Percentiles rank a stretch among this genome's conserved stretches.
Conservation (phyloP, 2,329 filamentous ascomycete species). For the Fusarium sp. region DNA sequence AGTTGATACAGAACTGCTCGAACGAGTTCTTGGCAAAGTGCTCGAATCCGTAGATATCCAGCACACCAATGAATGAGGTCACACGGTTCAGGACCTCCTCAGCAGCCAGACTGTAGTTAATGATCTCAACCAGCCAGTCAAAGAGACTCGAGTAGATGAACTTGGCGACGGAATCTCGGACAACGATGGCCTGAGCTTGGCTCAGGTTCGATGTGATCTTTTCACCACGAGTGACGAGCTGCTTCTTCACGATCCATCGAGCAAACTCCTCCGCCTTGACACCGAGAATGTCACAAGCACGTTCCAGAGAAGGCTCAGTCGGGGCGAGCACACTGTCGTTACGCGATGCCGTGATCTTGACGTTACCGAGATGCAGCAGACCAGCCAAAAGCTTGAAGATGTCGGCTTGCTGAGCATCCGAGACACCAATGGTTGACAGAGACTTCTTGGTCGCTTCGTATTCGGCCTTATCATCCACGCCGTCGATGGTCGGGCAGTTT, state of each 20-base stretch:
- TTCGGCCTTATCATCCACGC: slow-evolving; percentile 94
- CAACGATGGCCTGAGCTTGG: slow-evolving; percentile 92
- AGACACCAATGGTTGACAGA: slow-evolving; percentile 87
- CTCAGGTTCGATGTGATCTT: slow-evolving; percentile 97
- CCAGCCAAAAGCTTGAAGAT: slow-evolving; percentile 94
- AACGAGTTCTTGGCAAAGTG: slow-evolving; percentile 99
- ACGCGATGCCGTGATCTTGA: slow-evolving; percentile 92
- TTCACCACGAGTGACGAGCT: slow-evolving; percentile 93
- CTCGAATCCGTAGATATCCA: slow-evolving; percentile 99
- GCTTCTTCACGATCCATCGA: slow-evolving; percentile 99
- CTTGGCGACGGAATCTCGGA: slow-evolving; percentile 97
- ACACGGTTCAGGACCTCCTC: slow-evolving; percentile 87
- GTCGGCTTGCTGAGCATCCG: slow-evolving; percentile 77
- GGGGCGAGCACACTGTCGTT: slow-evolving; percentile 87
- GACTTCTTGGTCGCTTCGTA: slow-evolving; percentile 90
- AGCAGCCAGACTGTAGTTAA: slow-evolving; percentile 90
- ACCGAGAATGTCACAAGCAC: slow-evolving; percentile 86
- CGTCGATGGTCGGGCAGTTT: slow-evolving; percentile 88
- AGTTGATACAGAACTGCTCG: slow-evolving; percentile 99
- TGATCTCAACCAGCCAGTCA: slow-evolving; percentile 98
- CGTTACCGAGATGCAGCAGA: slow-evolving; percentile 92
- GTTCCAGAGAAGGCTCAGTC: slow-evolving; percentile 83
- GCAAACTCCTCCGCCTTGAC: slow-evolving; percentile 89
- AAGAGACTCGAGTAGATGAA: slow-evolving; percentile 99
- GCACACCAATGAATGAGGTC: slow-evolving; percentile 92